Percentiles rank a stretch among this genome's conserved stretches.
Conservation (phyloP, 2,329 filamentous ascomycete species). For the Lasiodiplodia citricola region DNA sequence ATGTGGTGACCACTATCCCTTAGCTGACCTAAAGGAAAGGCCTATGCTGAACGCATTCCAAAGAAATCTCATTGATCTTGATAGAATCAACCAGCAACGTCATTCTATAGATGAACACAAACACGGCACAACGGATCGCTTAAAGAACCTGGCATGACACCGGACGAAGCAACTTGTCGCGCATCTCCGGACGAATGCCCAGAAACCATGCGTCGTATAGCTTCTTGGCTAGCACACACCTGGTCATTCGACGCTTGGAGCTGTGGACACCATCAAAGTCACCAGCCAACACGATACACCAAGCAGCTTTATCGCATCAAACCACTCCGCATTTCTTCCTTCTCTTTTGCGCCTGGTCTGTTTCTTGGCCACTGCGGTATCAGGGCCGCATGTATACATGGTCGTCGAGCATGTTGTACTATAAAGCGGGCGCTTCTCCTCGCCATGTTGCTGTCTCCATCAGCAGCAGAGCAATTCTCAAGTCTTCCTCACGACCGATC, state of each 20-base stretch:
- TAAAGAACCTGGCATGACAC: neutral
- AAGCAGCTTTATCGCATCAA: slow-evolving; percentile 7
- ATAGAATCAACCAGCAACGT: neutral
- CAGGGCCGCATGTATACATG: neutral
- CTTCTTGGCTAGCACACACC: slow-evolving; percentile 8
- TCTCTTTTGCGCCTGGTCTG: slow-evolving; percentile 18
- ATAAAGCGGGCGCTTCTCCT: slow-evolving; percentile 9
- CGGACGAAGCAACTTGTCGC: neutral
- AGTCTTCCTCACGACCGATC: neutral
- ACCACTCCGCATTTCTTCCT: slow-evolving; percentile 19
- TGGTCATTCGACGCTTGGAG: neutral
- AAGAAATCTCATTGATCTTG: neutral
- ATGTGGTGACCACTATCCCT: neutral
- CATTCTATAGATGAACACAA: neutral
- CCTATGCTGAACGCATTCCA: neutral
- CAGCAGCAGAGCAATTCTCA: slow-evolving; percentile 1
- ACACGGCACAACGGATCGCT: neutral
- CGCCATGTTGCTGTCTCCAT: neutral
- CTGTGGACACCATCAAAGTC: neutral
- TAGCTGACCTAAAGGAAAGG: neutral
- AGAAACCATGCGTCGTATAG: slow-evolving; percentile 6
- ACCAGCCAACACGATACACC: neutral
- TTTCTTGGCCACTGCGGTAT: slow-evolving; percentile 5
- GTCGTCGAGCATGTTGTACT: neutral
- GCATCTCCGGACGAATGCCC: neutral